Percentiles rank a stretch among this genome's conserved stretches.
Evolutionary conservation across 1,284 basidiomycete species (phyloP).

Genomic region (Ceratobasidium sp.): DNA sequence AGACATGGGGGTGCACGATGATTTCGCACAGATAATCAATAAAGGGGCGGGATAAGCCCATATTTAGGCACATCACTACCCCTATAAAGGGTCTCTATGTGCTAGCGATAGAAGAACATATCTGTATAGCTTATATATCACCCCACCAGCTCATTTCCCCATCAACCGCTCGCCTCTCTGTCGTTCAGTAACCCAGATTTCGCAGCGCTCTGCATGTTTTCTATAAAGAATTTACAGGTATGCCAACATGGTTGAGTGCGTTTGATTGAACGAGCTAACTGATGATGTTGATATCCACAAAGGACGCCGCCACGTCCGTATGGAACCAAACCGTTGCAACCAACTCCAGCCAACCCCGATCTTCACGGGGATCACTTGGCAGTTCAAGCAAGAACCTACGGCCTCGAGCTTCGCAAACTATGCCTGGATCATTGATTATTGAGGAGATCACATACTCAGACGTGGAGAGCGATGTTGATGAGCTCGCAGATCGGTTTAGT

Average conservation of each 20-base stretch:
- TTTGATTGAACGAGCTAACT: not conserved
- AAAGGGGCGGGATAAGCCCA: not conserved
- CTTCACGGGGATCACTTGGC: not conserved
- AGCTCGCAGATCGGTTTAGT: not conserved
- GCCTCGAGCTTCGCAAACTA: not conserved
- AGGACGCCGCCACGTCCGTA: not conserved
- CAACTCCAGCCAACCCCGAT: not conserved
- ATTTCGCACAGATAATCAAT: conserved; percentile 26
- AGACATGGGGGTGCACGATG: not conserved
- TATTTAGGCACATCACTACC: not conserved
- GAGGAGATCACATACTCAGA: not conserved
- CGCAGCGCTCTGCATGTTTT: not conserved
- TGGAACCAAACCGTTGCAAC: not conserved
- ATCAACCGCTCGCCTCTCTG: not conserved
- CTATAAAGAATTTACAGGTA: not conserved
- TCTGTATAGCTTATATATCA: not conserved
- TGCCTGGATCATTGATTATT: not conserved
- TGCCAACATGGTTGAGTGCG: not conserved
- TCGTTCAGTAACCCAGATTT: not conserved
- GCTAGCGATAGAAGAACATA: not conserved
- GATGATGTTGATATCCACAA: not conserved
- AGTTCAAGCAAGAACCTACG: not conserved
- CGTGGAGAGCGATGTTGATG: conserved; percentile 13
- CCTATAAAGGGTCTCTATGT: not conserved
- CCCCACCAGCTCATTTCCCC: not conserved